Conservation (phyloP, 768 basidiomycete species). For the Boletellus ananas region DNA sequence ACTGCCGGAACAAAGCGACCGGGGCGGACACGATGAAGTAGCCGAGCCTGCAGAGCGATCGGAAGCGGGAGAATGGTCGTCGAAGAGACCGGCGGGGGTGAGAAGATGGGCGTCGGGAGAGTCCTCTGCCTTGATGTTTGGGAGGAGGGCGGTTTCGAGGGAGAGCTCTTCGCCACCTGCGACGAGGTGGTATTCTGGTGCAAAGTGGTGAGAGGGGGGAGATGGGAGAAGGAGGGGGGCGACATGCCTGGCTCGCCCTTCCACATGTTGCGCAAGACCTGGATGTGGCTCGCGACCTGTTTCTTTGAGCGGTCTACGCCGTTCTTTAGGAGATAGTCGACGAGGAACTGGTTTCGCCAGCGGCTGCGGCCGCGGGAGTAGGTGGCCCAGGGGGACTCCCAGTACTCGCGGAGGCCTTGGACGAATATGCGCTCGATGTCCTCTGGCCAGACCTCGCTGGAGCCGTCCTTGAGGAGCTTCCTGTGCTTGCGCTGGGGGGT, state of each 20-base stretch:
- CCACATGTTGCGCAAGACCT: constrained; percentile 85
- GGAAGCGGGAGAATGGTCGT: constrained; percentile 31
- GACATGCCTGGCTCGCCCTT: constrained; percentile 69
- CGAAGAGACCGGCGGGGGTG: constrained; percentile 35
- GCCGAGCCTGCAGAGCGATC: constrained; percentile 31
- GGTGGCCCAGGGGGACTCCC: constrained; percentile 77
- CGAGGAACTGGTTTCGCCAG: constrained; percentile 83
- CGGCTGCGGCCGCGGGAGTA: constrained; percentile 75
- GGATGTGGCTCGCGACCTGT: constrained; percentile 87
- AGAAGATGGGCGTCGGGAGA: constrained; percentile 40
- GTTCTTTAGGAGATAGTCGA: constrained; percentile 68
- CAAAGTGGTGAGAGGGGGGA: constrained; percentile 4
- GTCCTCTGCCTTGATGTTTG: constrained; percentile 53
- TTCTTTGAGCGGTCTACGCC: constrained; percentile 78
- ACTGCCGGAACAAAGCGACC: constrained; percentile 20
- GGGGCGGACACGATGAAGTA: constrained; percentile 25
- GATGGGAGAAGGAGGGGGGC: background rate
- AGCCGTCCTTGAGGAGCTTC: constrained; percentile 81
- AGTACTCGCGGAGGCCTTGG: constrained; percentile 72
- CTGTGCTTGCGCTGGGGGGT: constrained; percentile 80
- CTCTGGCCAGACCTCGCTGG: constrained; percentile 79
- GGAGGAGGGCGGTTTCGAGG: constrained; percentile 45
- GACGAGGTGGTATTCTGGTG: constrained; percentile 69
- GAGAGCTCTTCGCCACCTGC: constrained; percentile 76
- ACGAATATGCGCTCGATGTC: constrained; percentile 74